Percentiles rank a stretch among this genome's conserved stretches.
phyloP scores from a whole-genome alignment of 306 rosid genomes.

The Hippophae gyantsensis region DNA sequence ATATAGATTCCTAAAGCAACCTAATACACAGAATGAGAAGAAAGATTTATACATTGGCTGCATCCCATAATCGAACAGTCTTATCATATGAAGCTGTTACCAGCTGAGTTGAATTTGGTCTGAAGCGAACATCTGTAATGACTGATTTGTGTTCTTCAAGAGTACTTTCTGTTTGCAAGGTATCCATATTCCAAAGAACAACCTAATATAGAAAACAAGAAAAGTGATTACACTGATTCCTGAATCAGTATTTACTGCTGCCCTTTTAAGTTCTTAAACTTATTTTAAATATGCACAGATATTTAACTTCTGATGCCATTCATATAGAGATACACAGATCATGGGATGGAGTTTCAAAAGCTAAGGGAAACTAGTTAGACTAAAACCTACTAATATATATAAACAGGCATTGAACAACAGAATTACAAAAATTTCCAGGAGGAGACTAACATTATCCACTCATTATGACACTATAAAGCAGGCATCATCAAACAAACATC shows the following conservation, averaged over 20 bases:
- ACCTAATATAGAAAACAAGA: slow-evolving; percentile 40
- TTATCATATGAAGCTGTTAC: slow-evolving; percentile 84
- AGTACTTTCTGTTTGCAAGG: slow-evolving; percentile 61
- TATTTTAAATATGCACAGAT: not conserved
- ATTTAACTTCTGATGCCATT: not conserved
- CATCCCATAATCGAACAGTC: slow-evolving; percentile 86
- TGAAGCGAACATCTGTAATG: slow-evolving; percentile 85
- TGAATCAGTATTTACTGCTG: not conserved
- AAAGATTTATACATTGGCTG: slow-evolving; percentile 53
- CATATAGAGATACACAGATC: not conserved
- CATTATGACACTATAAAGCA: no score
- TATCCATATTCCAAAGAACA: slow-evolving; percentile 87
- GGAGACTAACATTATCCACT: no score
- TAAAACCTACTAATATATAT: no score
- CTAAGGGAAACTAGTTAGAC: no score
- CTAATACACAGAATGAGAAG: not conserved
- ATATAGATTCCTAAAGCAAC: not conserved
- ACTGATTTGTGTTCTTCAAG: slow-evolving; percentile 60
- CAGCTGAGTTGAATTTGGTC: slow-evolving; percentile 84
- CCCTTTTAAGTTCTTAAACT: not conserved
- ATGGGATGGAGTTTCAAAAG: no score
- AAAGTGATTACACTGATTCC: slow-evolving; percentile 12
- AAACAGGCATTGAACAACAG: no score
- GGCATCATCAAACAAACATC: no score
- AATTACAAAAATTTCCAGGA: no score